Percentiles rank a stretch among this genome's conserved stretches.
phyloP scores from a whole-genome alignment of 495 filamentous ascomycete species.

The Pyronema omphalodes region DNA sequence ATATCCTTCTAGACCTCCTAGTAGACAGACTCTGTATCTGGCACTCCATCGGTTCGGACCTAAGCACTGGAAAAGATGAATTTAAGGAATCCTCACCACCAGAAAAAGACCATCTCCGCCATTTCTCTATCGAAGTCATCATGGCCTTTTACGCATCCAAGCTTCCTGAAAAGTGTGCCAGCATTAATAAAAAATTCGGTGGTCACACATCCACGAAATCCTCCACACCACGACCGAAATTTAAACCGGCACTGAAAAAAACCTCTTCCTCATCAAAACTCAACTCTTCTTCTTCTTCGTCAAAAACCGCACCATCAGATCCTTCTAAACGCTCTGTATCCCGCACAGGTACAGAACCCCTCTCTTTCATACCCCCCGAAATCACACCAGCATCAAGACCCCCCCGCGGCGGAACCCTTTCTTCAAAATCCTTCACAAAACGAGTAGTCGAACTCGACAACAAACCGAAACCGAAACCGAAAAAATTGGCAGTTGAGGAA shows the following conservation, averaged over 20 bases:
- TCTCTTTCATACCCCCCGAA: conserved; percentile 11
- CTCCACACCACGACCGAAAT: not conserved
- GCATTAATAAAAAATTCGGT: conserved; percentile 72
- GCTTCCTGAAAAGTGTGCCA: conserved; percentile 58
- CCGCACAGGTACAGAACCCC: not conserved
- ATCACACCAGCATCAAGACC: conserved; percentile 8
- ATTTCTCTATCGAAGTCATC: conserved; percentile 87
- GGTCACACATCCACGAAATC: conserved; percentile 32
- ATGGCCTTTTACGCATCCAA: conserved; percentile 80
- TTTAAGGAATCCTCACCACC: conserved; percentile 20
- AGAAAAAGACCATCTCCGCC: conserved; percentile 39
- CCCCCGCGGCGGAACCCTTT: conserved; percentile 35
- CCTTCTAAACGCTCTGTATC: not conserved
- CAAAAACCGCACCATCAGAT: not conserved
- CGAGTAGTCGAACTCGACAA: conserved; percentile 52
- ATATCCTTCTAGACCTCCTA: conserved; percentile 58
- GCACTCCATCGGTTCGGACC: conserved; percentile 58
- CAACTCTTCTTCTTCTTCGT: not conserved
- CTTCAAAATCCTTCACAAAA: conserved; percentile 40
- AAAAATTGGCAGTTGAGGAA: conserved; percentile 45
- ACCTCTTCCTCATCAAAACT: not conserved
- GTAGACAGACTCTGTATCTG: conserved; percentile 89
- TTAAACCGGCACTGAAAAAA: not conserved
- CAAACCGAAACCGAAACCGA: conserved; percentile 39
- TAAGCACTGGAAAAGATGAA: conserved; percentile 35